Evolutionary conservation across 345 rosid species (phyloP), one percentile per base, ranked within the genome.

Genomic region (Syzygium oleosum): DNA sequence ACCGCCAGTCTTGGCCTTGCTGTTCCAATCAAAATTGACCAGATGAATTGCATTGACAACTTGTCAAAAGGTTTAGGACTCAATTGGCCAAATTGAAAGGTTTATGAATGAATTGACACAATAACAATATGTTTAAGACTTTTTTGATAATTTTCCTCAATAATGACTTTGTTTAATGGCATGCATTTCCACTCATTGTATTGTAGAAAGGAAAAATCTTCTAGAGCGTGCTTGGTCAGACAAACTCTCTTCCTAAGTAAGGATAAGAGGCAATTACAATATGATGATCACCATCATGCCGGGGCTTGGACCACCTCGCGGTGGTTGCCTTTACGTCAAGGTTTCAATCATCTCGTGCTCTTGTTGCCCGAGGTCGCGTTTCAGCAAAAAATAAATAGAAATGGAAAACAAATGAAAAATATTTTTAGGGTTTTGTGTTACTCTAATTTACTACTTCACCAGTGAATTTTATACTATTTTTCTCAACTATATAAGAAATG

Each of bases 51-150:
- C 13, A 61, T 61, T 61, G 4, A 11, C 15, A 63, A 63, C 5
- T 0, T n/a, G 17, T 63, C 0, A 3, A 29, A 63, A 63, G 4
- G 7, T n/a, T n/a, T 63, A n/a, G 0, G 9, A 29, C 0, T 63
- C 0, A 63, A 0, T 63, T 7, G 11, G 0, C 2, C 29, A 29
- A 63, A 0, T 63, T 3, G 7, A 7, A 63, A 15, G 0, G 0
- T 29, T 63, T 65, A 29, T 0, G 0, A 15, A 0, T 65, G 3
- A 29, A 29, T 65, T 65, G 11, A 7, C 0, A 65, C 2, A 7
- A 65, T 0, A 29, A 0, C 1, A 65, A 29, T 65, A 29, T 0
- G 1, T 65, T 65, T 29, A 14, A 2, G 1, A 29, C 0, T 14
- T 65, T 65, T 65, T 65, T 4, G 0, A 14, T 0, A 29, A 65